Percentiles rank a stretch among this genome's conserved stretches.
phyloP scores from a whole-genome alignment of 2,329 filamentous ascomycete genomes.

The Fusarium austroafricanum region DNA sequence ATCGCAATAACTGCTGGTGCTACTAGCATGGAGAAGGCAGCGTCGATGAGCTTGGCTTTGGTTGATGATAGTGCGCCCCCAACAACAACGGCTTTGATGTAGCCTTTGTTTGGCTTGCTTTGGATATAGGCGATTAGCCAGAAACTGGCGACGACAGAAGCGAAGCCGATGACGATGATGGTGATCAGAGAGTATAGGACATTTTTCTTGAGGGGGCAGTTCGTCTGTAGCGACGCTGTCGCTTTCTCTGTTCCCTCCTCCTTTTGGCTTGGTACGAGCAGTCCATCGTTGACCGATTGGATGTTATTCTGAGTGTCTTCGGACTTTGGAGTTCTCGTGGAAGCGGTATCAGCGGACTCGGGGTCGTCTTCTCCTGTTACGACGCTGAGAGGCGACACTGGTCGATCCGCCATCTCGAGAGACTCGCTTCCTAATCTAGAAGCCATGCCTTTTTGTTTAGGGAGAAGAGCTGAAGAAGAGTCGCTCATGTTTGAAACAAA shows the following conservation, averaged over 20 bases:
- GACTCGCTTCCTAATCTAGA: background rate
- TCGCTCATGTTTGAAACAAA: background rate
- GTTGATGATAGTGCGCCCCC: slow-evolving; percentile 20
- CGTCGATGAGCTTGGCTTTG: slow-evolving; percentile 32
- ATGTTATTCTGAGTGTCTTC: background rate
- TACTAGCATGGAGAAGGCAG: slow-evolving; percentile 29
- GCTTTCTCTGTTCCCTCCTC: background rate
- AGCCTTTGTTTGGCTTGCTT: background rate
- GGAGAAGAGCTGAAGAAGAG: background rate
- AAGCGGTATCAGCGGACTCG: background rate
- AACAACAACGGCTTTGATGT: slow-evolving; percentile 16
- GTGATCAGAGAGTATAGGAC: slow-evolving; percentile 27
- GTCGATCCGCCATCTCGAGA: background rate
- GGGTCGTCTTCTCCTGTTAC: background rate
- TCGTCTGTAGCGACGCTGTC: background rate
- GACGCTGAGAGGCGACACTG: background rate
- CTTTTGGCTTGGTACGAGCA: background rate
- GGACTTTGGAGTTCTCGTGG: background rate
- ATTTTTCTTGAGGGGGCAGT: slow-evolving; percentile 17
- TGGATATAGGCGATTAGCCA: slow-evolving; percentile 27
- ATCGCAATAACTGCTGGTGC: slow-evolving; percentile 17
- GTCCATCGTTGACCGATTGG: background rate
- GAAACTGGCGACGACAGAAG: background rate
- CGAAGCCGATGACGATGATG: background rate
- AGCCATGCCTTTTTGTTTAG: background rate